Evolutionary conservation across 2,329 filamentous ascomycete species (phyloP).

Genomic region (Aspergillus sp.): DNA sequence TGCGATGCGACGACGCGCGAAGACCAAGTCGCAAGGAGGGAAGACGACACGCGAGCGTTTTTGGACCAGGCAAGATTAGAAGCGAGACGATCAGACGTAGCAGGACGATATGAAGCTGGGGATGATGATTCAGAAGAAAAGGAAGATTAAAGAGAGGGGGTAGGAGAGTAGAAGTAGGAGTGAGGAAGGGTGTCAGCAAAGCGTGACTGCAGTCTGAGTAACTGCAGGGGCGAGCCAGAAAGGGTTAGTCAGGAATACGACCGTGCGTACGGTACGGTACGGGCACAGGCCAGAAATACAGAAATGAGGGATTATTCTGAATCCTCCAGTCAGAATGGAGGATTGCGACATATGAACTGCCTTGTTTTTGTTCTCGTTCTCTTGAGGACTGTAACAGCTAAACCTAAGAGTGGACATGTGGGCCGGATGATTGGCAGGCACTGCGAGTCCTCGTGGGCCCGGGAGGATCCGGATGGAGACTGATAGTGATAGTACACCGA

Average conservation of each 20-base stretch:
- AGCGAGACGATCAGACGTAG: background rate
- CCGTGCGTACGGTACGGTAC: background rate
- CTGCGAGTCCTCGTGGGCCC: background rate
- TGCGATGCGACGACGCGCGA: constrained; percentile 5
- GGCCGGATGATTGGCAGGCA: constrained; percentile 13
- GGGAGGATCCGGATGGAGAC: too few relatives aligned
- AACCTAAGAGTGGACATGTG: constrained; percentile 2
- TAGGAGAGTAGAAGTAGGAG: background rate
- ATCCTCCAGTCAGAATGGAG: too few relatives aligned
- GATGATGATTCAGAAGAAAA: background rate
- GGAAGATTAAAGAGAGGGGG: background rate
- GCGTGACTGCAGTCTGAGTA: background rate
- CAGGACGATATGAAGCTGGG: too few relatives aligned
- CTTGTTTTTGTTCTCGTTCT: too few relatives aligned
- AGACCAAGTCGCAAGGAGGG: background rate
- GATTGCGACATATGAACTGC: too few relatives aligned
- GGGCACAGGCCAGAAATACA: background rate
- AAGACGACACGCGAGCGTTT: background rate
- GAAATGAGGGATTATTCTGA: background rate
- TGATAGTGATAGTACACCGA: too few relatives aligned
- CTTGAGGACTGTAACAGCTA: too few relatives aligned
- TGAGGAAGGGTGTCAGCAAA: background rate
- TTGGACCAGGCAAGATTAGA: background rate
- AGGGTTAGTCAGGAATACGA: background rate
- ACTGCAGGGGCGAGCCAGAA: background rate